Conservation (phyloP, 2,329 filamentous ascomycete genomes). For the Fusarium denticulatum region DNA sequence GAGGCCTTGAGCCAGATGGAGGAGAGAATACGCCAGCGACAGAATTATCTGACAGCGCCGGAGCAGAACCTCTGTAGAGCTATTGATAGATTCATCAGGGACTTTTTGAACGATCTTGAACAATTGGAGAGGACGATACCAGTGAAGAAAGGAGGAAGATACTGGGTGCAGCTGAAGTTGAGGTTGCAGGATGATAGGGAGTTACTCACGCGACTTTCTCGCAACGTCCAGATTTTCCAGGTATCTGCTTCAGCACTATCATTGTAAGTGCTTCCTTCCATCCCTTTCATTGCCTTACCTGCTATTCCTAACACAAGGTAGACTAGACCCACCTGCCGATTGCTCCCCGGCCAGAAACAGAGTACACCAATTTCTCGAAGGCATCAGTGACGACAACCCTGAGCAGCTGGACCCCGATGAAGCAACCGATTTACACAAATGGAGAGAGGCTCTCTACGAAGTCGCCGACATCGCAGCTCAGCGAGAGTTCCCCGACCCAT, state of each 20-base stretch:
- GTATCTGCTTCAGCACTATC: not conserved
- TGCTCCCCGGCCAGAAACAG: not conserved
- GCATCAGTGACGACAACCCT: not conserved
- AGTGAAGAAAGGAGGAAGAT: not conserved
- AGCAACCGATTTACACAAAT: not conserved
- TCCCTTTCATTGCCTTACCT: no score
- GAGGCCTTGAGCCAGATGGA: conserved; percentile 6
- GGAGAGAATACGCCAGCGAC: not conserved
- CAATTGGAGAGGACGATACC: not conserved
- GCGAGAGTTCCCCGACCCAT: not conserved
- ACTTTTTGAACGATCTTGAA: conserved; percentile 1
- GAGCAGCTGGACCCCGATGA: not conserved
- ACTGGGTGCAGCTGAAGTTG: not conserved
- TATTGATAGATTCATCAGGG: not conserved
- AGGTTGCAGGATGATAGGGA: conserved; percentile 3
- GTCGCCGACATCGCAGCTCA: conserved; percentile 1
- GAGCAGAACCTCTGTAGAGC: conserved; percentile 12
- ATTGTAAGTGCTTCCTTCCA: not conserved
- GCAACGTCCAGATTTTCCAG: conserved; percentile 18
- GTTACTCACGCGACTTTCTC: not conserved
- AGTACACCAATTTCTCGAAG: not conserved
- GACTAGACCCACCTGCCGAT: not conserved
- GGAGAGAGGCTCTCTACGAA: conserved; percentile 6
- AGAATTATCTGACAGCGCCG: not conserved
- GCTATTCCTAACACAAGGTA: not conserved